phyloP scores from a whole-genome alignment of 495 filamentous ascomycete genomes.

The Daldinia concentrica region DNA sequence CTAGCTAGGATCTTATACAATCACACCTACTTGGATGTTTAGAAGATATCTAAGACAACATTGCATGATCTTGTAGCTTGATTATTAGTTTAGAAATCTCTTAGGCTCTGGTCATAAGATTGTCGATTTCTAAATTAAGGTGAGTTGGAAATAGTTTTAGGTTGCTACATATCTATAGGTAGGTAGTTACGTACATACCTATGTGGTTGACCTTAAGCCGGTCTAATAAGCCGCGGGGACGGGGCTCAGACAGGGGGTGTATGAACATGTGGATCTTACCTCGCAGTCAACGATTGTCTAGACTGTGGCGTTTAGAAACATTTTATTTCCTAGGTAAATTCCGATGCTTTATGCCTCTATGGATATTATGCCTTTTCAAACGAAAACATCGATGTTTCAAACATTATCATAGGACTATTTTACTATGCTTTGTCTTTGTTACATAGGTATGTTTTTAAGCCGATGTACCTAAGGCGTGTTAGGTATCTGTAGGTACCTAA shows the following conservation, averaged over 20 bases:
- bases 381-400: background rate
- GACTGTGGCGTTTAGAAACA: conserved; percentile 1
- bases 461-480: too few relatives aligned
- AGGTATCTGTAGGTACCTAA: background rate
- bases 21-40: background rate
- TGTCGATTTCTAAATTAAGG: background rate
- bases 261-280: conserved; percentile 8
- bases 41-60: background rate
- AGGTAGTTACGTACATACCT: background rate
- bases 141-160: too few relatives aligned
- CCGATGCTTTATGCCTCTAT: background rate
- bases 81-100: too few relatives aligned
- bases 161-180: too few relatives aligned
- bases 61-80: background rate
- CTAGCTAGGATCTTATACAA: background rate
- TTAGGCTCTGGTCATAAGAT: too few relatives aligned
- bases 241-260: conserved; percentile 2
- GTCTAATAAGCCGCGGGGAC: conserved; percentile 12
- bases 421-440: background rate
- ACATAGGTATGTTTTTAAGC: background rate
- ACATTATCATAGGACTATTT: background rate
- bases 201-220: conserved; percentile 3
- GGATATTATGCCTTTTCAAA: background rate
- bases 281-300: background rate
- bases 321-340: background rate